A percentile compares a stretch with the other conserved stretches of the same genome.
phyloP scores from a whole-genome alignment of 768 basidiomycete genomes.

The Collybiopsis luxurians region DNA sequence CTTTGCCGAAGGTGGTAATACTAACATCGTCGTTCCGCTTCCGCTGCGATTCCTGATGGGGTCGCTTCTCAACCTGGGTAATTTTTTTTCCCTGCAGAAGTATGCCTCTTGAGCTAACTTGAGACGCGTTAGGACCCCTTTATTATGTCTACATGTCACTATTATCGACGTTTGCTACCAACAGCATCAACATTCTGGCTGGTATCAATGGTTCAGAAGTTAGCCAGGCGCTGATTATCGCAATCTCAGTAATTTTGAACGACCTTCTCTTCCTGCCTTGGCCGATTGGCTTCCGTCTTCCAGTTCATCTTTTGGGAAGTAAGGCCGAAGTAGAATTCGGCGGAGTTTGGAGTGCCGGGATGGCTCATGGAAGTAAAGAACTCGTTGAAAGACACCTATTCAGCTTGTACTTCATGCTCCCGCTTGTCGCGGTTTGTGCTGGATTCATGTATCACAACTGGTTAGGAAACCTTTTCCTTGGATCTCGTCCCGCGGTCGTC shows the following conservation, averaged over 20 bases:
- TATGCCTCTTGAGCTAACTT: background rate
- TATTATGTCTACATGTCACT: constrained; percentile 98
- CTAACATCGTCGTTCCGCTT: constrained; percentile 90
- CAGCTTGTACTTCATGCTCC: constrained; percentile 96
- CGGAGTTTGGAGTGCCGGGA: constrained; percentile 79
- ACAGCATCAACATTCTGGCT: constrained; percentile 98
- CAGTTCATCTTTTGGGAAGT: constrained; percentile 65
- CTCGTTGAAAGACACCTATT: constrained; percentile 93
- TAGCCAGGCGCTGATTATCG: constrained; percentile 89
- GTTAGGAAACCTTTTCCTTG: constrained; percentile 41
- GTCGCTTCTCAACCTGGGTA: constrained; percentile 85
- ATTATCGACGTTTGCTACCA: constrained; percentile 94
- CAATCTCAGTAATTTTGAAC: constrained; percentile 85
- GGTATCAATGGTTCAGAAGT: constrained; percentile 98
- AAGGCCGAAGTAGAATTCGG: constrained; percentile 70
- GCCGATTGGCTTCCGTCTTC: constrained; percentile 72
- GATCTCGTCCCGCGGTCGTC: background rate
- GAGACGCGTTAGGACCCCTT: constrained; percentile 67
- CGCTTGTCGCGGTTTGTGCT: constrained; percentile 84
- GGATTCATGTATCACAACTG: constrained; percentile 97
- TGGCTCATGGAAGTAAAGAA: constrained; percentile 82
- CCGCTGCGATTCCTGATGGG: constrained; percentile 72
- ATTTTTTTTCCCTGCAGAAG: background rate
- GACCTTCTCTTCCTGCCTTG: constrained; percentile 94
- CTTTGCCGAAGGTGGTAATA: constrained; percentile 91